Evolutionary conservation across 257 asterid species (phyloP).

Genomic region (Nicotiana sylvestris): DNA sequence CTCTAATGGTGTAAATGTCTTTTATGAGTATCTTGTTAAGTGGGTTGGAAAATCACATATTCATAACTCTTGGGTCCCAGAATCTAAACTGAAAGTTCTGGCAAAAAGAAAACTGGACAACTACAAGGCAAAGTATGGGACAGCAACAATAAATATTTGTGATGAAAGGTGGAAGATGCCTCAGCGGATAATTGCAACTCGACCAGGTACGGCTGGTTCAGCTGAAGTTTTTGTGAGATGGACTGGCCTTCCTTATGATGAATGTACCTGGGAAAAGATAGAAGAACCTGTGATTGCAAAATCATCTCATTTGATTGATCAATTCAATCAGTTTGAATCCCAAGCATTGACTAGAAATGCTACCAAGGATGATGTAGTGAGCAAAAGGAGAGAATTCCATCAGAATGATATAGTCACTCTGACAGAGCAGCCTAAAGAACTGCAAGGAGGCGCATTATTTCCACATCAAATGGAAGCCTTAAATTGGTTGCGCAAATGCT

Average conservation of each 20-base stretch:
- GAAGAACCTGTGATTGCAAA: conserved; percentile 67
- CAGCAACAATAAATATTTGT: conserved; percentile 62
- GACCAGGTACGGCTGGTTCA: conserved; percentile 57
- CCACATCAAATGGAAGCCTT: conserved; percentile 98
- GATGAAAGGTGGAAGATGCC: conserved; percentile 92
- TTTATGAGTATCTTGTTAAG: conserved; percentile 80
- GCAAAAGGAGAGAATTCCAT: conserved; percentile 32
- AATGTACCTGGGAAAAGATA: conserved; percentile 95
- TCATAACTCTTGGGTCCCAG: conserved; percentile 86
- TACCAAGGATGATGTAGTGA: conserved; percentile 34
- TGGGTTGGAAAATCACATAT: conserved; percentile 95
- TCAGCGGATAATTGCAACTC: conserved; percentile 73
- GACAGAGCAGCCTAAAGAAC: conserved; percentile 87
- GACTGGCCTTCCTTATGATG: conserved; percentile 87
- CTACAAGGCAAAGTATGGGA: conserved; percentile 86
- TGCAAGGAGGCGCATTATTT: conserved; percentile 77
- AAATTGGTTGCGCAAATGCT: conserved; percentile 96
- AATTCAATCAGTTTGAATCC: conserved; percentile 62
- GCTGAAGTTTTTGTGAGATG: conserved; percentile 79
- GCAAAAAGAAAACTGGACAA: conserved; percentile 90
- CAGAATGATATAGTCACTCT: conserved; percentile 60
- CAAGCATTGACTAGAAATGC: conserved; percentile 56
- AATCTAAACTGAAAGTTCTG: conserved; percentile 67
- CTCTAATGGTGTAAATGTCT: conserved; percentile 28
- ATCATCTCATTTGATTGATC: conserved; percentile 58